These are phyloP conservation scores for Trichoderma lentiforme DNA, from an alignment of 2,329 filamentous ascomycete genomes.

Conservation along the genomic window DNA sequence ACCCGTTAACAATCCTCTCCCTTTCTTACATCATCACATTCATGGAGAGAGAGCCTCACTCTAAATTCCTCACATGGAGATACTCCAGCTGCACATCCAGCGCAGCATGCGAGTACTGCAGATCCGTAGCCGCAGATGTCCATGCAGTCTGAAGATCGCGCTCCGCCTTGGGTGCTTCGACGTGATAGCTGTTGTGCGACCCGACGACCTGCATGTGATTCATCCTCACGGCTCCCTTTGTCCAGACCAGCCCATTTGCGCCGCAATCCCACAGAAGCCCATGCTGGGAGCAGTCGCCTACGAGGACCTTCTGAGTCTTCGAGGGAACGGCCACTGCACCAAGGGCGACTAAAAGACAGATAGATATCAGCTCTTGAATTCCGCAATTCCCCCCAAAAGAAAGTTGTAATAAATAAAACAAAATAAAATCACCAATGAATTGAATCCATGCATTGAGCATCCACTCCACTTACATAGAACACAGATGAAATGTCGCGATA, in stretches of 20 bases:
- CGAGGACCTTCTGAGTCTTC: not conserved
- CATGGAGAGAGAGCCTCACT: constrained; percentile 25
- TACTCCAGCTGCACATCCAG: constrained; percentile 43
- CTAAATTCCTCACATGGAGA: constrained; percentile 45
- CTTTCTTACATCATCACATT: not conserved
- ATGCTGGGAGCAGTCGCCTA: not conserved
- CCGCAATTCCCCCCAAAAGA: not conserved
- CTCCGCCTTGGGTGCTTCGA: constrained; percentile 42
- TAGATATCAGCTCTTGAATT: not conserved
- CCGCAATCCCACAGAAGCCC: not conserved
- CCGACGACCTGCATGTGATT: constrained; percentile 51
- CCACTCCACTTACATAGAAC: not conserved
- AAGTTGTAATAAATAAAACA: not conserved
- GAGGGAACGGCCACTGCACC: not conserved
- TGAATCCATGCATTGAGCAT: not conserved
- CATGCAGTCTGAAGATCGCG: constrained; percentile 38
- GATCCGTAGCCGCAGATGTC: constrained; percentile 36
- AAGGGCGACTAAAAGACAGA: not conserved
- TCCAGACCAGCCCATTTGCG: constrained; percentile 10
- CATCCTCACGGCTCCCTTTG: constrained; percentile 38
- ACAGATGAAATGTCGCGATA: not conserved
- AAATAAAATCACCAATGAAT: not conserved
- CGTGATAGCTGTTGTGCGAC: constrained; percentile 51
- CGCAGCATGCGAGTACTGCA: constrained; percentile 46
- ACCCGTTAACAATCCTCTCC: not conserved